These are phyloP conservation scores for Wickerhamiella azymoides DNA, from an alignment of 805 yeast species.

Conservation along the genomic window DNA sequence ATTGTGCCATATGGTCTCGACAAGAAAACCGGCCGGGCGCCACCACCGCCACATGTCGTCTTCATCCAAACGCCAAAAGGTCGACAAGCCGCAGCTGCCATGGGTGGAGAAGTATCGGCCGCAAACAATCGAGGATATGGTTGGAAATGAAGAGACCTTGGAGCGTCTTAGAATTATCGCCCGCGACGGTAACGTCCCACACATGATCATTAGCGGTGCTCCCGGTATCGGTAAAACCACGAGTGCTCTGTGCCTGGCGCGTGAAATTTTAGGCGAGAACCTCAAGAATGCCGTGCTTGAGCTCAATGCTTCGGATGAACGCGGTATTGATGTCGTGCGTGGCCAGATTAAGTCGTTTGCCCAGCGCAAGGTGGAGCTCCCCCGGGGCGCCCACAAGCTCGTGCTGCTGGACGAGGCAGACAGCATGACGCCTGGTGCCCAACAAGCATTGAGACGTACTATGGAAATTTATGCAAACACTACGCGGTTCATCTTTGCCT, in stretches of 20 bases:
- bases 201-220: conserved; percentile 78
- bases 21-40: not conserved
- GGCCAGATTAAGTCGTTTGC: conserved; percentile 92
- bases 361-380: conserved; percentile 76
- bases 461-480: conserved; percentile 94
- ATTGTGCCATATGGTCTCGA: not conserved
- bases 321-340: conserved; percentile 95
- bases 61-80: conserved; percentile 3
- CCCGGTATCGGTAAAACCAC: conserved; percentile 99
- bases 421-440: conserved; percentile 94
- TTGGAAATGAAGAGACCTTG: conserved; percentile 85
- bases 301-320: conserved; percentile 89
- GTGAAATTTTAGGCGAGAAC: conserved; percentile 60
- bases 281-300: conserved; percentile 78
- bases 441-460: conserved; percentile 83
- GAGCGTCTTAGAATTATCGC: conserved; percentile 75
- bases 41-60: not conserved
- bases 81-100: conserved; percentile 2
- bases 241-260: conserved; percentile 78
- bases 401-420: conserved; percentile 92
- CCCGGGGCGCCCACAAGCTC: conserved; percentile 83
- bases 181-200: conserved; percentile 91
- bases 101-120: conserved; percentile 98
- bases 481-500: conserved; percentile 96
- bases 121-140: conserved; percentile 59